Percentiles rank a stretch among this genome's conserved stretches.
Evolutionary conservation across 306 rosid species (phyloP).

Genomic region (Prinsepia uniflora): DNA sequence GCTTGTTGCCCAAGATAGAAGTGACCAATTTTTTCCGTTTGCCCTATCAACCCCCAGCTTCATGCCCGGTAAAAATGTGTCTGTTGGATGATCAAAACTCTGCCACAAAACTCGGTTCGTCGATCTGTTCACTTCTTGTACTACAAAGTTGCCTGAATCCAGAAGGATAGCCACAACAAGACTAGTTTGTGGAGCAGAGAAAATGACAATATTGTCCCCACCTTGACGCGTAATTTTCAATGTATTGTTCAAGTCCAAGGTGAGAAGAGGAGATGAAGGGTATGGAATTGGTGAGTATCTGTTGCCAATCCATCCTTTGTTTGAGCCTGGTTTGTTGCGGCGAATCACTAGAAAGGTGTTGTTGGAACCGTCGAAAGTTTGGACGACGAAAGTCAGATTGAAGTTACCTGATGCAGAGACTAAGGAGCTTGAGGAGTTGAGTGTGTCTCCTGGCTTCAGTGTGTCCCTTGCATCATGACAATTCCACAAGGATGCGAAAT

Average conservation of each 20-base stretch:
- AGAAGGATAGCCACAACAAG: neutral
- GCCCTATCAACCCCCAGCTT: slow-evolving; percentile 3
- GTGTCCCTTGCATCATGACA: neutral
- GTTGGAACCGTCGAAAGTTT: neutral
- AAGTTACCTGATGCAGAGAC: slow-evolving; percentile 6
- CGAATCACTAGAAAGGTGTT: neutral
- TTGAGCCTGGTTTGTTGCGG: neutral
- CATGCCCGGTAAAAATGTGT: slow-evolving; percentile 16
- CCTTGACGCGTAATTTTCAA: neutral
- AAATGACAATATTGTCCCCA: neutral
- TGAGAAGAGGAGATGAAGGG: neutral
- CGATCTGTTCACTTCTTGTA: slow-evolving; percentile 4
- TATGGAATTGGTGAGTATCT: neutral
- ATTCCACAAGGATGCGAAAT: neutral
- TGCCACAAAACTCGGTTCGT: slow-evolving; percentile 7
- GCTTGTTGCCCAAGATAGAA: neutral
- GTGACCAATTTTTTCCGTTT: neutral
- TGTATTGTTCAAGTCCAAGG: neutral
- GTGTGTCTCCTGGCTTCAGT: slow-evolving; percentile 9
- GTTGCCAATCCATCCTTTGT: slow-evolving; percentile 4
- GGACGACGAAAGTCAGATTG: neutral
- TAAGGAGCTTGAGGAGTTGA: neutral
- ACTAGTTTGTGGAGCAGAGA: neutral
- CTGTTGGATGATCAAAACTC: slow-evolving; percentile 12
- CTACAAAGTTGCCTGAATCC: slow-evolving; percentile 13